phyloP scores from a whole-genome alignment of 2,329 filamentous ascomycete genomes.

The Helicocarpus griseus region DNA sequence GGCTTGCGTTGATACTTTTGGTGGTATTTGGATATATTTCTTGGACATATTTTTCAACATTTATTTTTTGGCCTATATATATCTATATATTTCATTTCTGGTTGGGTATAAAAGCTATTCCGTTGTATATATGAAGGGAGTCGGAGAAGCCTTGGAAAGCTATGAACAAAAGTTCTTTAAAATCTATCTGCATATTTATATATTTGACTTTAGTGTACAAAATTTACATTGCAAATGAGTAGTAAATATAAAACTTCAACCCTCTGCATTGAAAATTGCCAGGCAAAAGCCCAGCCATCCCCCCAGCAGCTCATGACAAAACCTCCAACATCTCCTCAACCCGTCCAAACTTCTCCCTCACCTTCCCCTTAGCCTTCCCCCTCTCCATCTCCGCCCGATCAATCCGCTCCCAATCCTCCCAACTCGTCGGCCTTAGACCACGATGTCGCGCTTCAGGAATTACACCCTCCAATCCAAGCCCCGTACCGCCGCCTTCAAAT shows the following conservation, averaged over 20 bases:
- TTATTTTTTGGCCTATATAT: not conserved
- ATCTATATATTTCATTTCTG: not conserved
- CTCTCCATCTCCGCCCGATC: constrained; percentile 64
- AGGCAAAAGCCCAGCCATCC: not conserved
- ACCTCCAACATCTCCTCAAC: constrained; percentile 50
- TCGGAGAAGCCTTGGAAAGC: not conserved
- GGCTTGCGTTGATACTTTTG: not conserved
- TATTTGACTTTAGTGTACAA: not conserved
- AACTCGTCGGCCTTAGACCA: constrained; percentile 57
- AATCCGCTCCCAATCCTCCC: constrained; percentile 80
- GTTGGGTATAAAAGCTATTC: not conserved
- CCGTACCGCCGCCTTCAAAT: constrained; percentile 27
- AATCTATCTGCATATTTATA: not conserved
- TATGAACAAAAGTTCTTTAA: too few species aligned
- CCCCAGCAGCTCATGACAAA: constrained; percentile 14
- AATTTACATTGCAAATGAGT: not conserved
- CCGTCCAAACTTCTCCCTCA: constrained; percentile 57
- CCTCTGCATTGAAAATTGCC: not conserved
- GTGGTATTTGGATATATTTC: not conserved
- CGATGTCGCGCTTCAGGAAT: constrained; percentile 47
- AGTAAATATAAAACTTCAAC: not conserved
- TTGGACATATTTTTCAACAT: not conserved
- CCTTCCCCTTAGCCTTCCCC: constrained; percentile 61
- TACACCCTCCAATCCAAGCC: constrained; percentile 68
- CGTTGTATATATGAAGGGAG: not conserved